Evolutionary conservation across 257 asterid species (phyloP), one percentile per base, ranked within the genome.

Genomic region (Solanum verrucosum): DNA sequence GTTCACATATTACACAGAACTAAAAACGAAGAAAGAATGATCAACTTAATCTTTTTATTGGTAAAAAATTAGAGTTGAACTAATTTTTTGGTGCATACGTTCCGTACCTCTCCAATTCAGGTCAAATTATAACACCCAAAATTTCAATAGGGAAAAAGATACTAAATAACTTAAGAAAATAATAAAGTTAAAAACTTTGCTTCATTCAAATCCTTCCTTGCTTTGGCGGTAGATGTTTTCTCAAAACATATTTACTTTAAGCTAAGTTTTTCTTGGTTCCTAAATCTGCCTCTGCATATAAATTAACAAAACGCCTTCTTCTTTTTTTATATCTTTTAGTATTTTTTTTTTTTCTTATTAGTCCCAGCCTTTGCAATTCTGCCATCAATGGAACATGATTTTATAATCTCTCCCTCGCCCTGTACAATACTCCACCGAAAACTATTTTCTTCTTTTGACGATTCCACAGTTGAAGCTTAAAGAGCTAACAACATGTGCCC

Each of bases 371-470:
- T 65, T 1, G 87, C 77, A 85, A 38, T 85, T 85, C 87, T 85
- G 59, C 82, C 31, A 81, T 23, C 56, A 38, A 27, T n/a, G 33
- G 87, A 85, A 85, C 87, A 65, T 63, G 18, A 6, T 83, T 89
- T 52, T 65, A 46, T 65, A 65, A 59, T 78, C 89, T 25, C 75
- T 42, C 21, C 84, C 82, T 46, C 60, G 71, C 84, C 34, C 94
- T 94, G 91, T 93, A 92, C 95, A 92, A 49, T 34, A 75, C 31
- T 81, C 91, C 88, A 92, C 92, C 88, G 90, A 89, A 90, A 18
- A 67, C 42, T 85, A 68, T 15, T 72, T 72, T 89, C 34, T 74
- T 74, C 70, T n/a, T 84, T 83, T 21, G 68, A 59, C 60, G 77
- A 74, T 73, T 52, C 73, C 84, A 75, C 44, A 34, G 63, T 38